Conservation (phyloP, 208 protist species). For the Histomonas meleagridis region DNA sequence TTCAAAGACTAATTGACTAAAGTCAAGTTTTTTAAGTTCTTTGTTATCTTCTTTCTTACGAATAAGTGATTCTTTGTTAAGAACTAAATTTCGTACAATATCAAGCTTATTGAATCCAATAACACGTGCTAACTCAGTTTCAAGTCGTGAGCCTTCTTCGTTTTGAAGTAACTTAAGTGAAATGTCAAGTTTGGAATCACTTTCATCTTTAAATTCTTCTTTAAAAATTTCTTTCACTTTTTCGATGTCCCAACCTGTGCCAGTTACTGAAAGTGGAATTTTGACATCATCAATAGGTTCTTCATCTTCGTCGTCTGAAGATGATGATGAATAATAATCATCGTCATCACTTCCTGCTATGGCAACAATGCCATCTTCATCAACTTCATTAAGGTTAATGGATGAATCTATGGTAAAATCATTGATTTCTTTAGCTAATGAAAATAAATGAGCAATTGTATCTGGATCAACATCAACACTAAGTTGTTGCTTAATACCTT, state of each 20-base stretch:
- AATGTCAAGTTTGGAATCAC: neutral
- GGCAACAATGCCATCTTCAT: neutral
- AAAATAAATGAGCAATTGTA: neutral
- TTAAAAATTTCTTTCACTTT: neutral
- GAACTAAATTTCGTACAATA: neutral
- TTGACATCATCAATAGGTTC: neutral
- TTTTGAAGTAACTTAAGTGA: neutral
- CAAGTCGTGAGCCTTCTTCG: neutral
- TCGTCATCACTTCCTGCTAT: neutral
- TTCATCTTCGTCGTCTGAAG: neutral
- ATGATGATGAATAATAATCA: neutral
- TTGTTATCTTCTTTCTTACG: neutral
- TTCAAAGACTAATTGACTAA: neutral
- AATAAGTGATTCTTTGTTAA: neutral
- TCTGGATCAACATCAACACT: too few relatives aligned
- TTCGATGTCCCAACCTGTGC: neutral
- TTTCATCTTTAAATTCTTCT: neutral
- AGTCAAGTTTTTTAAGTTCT: neutral
- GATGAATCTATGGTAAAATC: neutral
- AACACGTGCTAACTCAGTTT: neutral
- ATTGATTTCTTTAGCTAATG: neutral
- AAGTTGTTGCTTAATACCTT: neutral
- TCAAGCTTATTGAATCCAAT: neutral
- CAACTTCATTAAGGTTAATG: neutral
- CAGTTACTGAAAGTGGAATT: neutral